A percentile compares a stretch with the other conserved stretches of the same genome.
Conservation (phyloP, 129 eudicot species). For the Tagetes patula region DNA sequence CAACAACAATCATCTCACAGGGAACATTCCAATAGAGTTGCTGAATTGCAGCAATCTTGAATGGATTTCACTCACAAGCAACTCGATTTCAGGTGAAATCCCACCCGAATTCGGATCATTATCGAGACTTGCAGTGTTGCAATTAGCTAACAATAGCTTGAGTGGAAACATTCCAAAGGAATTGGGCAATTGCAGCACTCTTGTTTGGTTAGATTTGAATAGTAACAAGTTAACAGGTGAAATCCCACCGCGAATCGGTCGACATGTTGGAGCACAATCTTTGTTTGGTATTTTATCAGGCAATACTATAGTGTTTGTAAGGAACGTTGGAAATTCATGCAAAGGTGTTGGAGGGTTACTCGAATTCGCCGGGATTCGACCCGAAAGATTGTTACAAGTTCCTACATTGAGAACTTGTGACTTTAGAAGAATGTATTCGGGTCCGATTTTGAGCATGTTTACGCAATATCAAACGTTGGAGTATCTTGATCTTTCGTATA, state of each 20-base stretch:
- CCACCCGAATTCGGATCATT: slow-evolving; percentile 68
- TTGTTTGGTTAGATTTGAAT: slow-evolving; percentile 90
- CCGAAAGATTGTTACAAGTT: slow-evolving; percentile 78
- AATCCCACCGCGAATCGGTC: slow-evolving; percentile 73
- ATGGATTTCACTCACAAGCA: slow-evolving; percentile 90
- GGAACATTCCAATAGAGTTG: slow-evolving; percentile 64
- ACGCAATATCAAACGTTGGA: slow-evolving; percentile 88
- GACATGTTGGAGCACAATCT: slow-evolving; percentile 74
- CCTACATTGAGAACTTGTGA: slow-evolving; percentile 82
- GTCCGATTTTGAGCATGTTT: slow-evolving; percentile 77
- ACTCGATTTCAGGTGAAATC: slow-evolving; percentile 68
- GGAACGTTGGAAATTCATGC: slow-evolving; percentile 87
- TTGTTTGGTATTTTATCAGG: slow-evolving; percentile 79
- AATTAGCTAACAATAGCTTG: slow-evolving; percentile 72
- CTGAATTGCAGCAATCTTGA: slow-evolving; percentile 71
- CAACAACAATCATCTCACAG: slow-evolving; percentile 72
- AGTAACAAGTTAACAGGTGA: slow-evolving; percentile 69
- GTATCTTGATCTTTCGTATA: slow-evolving; percentile 95
- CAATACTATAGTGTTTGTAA: slow-evolving; percentile 71
- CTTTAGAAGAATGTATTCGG: slow-evolving; percentile 80
- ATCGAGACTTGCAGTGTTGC: slow-evolving; percentile 76
- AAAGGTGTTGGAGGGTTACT: slow-evolving; percentile 90
- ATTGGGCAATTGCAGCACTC: slow-evolving; percentile 67
- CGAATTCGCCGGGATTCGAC: slow-evolving; percentile 83
- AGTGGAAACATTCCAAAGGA: slow-evolving; percentile 70